Evolutionary conservation across 305 asterid species (phyloP).

Genomic region (Euphrasia arctica): DNA sequence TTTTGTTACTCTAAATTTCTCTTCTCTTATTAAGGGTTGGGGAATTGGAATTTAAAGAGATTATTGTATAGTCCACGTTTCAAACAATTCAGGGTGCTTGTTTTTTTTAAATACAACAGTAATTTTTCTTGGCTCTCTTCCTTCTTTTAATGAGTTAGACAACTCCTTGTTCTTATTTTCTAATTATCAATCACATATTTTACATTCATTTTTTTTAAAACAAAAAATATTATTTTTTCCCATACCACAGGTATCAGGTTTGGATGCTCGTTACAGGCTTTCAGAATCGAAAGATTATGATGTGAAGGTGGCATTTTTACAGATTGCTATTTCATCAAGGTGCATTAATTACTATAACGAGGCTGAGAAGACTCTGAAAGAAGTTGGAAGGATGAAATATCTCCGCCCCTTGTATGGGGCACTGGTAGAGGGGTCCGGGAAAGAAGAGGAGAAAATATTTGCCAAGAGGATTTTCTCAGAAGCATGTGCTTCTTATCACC

Average conservation of each 20-base stretch:
- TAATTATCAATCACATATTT: too few species aligned
- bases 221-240: too few species aligned
- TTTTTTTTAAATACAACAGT: too few species aligned
- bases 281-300: conserved; percentile 83
- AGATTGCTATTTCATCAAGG: conserved; percentile 67
- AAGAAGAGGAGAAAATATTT: conserved; percentile 70
- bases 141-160: too few species aligned
- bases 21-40: background rate
- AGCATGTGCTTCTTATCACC: conserved; percentile 76
- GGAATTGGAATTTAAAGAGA: background rate
- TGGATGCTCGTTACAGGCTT: conserved; percentile 78
- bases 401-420: conserved; percentile 74
- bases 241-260: conserved; percentile 76
- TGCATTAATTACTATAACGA: conserved; percentile 72
- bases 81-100: background rate
- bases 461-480: conserved; percentile 84
- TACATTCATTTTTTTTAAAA: background rate
- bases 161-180: too few species aligned
- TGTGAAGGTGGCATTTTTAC: conserved; percentile 87
- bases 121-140: too few species aligned
- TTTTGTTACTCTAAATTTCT: background rate
- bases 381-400: conserved; percentile 86
- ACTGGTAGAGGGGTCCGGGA: conserved; percentile 63
- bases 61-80: background rate
- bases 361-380: conserved; percentile 88